Percentiles rank a stretch among this genome's conserved stretches.
phyloP scores from a whole-genome alignment of 108 stramenopile genomes.

The Pseudonitzschia multiseries region DNA sequence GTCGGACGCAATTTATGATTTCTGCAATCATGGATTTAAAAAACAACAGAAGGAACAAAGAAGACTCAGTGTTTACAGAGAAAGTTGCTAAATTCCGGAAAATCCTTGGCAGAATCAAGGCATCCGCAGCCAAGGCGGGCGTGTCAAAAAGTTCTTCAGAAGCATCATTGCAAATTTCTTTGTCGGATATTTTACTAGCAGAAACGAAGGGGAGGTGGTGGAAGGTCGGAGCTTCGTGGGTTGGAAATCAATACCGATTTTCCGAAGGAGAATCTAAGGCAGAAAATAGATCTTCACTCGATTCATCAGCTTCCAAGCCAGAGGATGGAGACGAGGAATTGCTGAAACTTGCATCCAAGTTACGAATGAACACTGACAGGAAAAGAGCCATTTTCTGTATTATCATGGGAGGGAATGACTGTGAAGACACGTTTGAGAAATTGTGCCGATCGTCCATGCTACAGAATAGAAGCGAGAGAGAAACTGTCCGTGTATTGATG shows the following conservation, averaged over 20 bases:
- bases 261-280: constrained; percentile 29
- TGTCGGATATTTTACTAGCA: constrained; percentile 79
- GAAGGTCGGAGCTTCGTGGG: constrained; percentile 93
- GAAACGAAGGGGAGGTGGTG: constrained; percentile 92
- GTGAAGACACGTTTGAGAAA: constrained; percentile 94
- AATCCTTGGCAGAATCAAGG: constrained; percentile 81
- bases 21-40: constrained; percentile 90
- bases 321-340: constrained; percentile 47
- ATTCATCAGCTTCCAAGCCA: background rate
- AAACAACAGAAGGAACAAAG: constrained; percentile 87
- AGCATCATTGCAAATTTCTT: constrained; percentile 70
- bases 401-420: constrained; percentile 90
- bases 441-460: constrained; percentile 80
- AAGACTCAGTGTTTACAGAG: constrained; percentile 67
- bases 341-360: constrained; percentile 76
- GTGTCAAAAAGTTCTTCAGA: constrained; percentile 50
- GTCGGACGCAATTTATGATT: constrained; percentile 86
- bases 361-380: constrained; percentile 93
- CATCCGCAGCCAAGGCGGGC: constrained; percentile 40
- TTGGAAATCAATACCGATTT: constrained; percentile 75
- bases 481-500: constrained; percentile 89
- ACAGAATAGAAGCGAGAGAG: constrained; percentile 85
- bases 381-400: constrained; percentile 92
- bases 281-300: constrained; percentile 2
- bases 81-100: constrained; percentile 73